Base-by-base conservation (phyloP, 2,329 filamentous ascomycete genomes). In the Albophoma yamanashiensis region DNA sequence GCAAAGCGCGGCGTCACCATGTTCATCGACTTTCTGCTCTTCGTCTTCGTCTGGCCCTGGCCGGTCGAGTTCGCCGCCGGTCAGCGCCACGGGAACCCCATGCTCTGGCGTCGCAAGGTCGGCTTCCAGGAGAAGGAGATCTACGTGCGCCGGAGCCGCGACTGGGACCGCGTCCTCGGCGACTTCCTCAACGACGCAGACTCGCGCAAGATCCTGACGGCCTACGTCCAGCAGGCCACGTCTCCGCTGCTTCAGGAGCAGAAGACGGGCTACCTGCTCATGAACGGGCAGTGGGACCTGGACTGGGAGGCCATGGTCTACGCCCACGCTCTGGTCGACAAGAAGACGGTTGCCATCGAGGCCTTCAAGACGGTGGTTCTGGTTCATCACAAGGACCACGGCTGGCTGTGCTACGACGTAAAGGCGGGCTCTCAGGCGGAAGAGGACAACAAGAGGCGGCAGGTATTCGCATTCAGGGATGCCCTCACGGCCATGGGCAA, bases 211-310 rank as follows among this genome's bases (percentile, higher is more conserved):
- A 76, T 85, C 58, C 81, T 91, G 66, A 79, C 86, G 65, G 78
- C 79, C 15, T 80, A 84, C 61, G 74, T 96, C 55, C 73, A 86
- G 63, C 81, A 84, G 2, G 92, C 91, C 2, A 88, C 92, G 4
- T 81, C 87, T 20, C 82, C 85, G 27, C 75, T 84, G 67, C 79
- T 86, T 58, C 78, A 93, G 67, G 78, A 82, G 66, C 81, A 85
- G 66, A 96, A 95, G 81, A 96, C 92, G 38, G 92, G 91, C 25
- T 96, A 95, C 70, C 75, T 95, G 64, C 86, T 94, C 65, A 89
- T 96, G 79, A 89, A 92, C 70, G 83, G 82, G 63, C 83, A 91
- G 63, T 97, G 91, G 88, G 89, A 96, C 72, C 77, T 97, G 62
- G 92, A 96, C 71, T 97, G 92, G 82, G 80, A 80, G 55, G 81